These are phyloP conservation scores for Cucurbita maxima DNA, from an alignment of 306 rosid species.

Conservation along the genomic window DNA sequence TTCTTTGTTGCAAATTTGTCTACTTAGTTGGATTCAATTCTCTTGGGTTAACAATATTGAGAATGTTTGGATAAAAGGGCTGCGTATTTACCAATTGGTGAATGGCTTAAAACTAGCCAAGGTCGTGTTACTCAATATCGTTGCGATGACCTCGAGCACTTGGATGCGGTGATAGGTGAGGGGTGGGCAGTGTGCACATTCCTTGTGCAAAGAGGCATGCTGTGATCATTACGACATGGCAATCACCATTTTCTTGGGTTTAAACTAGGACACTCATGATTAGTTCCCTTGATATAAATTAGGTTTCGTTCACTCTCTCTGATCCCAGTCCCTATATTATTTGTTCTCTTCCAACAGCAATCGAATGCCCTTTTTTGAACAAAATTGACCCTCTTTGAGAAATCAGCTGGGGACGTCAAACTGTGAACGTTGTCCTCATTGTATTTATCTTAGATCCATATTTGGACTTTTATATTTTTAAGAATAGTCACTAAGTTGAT, in stretches of 20 bases:
- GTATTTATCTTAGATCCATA: background rate
- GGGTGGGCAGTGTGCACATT: background rate
- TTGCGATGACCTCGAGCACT: background rate
- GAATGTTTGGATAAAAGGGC: background rate
- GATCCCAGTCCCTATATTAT: background rate
- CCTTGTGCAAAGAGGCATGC: background rate
- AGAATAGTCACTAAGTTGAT: background rate
- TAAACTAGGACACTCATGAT: background rate
- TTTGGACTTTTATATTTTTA: background rate
- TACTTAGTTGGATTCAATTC: background rate
- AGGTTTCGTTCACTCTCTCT: background rate
- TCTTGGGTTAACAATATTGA: background rate
- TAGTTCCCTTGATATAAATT: background rate
- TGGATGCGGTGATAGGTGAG: background rate
- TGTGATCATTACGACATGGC: background rate
- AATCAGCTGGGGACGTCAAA: background rate
- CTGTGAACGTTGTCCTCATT: background rate
- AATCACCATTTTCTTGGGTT: background rate
- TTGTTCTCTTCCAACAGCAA: background rate
- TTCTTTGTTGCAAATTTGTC: background rate
- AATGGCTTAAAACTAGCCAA: background rate
- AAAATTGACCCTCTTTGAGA: background rate
- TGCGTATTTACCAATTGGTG: background rate
- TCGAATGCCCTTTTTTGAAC: background rate
- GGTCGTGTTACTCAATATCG: background rate